phyloP scores from a whole-genome alignment of 768 basidiomycete species.

The Lactifluus echinatus region DNA sequence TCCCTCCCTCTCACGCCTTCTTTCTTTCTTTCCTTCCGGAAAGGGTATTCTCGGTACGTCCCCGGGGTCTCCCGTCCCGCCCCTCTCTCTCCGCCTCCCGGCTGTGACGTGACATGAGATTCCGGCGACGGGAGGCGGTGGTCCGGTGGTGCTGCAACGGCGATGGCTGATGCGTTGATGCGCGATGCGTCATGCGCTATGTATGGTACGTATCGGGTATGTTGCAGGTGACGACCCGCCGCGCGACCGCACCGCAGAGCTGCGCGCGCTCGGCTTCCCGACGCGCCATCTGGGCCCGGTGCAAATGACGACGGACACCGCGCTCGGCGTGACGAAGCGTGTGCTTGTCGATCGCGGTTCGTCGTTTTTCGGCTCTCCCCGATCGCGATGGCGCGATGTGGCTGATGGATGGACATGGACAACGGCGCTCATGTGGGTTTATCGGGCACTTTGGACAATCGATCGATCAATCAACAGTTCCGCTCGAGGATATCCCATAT shows the following conservation, averaged over 20 bases:
- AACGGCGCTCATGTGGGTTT: no score
- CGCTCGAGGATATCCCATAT: conserved; percentile 65
- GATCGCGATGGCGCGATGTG: no score
- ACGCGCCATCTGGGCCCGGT: conserved; percentile 74
- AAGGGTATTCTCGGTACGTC: conserved; percentile 54
- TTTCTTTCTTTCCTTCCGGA: neutral
- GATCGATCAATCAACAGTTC: no score
- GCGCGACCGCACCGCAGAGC: conserved; percentile 82
- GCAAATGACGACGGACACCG: conserved; percentile 99
- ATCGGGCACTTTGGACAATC: no score
- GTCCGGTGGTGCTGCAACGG: no score
- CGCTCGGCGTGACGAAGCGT: conserved; percentile 80
- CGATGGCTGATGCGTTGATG: no score
- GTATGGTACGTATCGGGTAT: no score
- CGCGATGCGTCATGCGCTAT: no score
- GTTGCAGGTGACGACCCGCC: conserved; percentile 87
- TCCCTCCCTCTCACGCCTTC: neutral
- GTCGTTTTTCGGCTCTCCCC: conserved; percentile 11
- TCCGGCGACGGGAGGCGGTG: no score
- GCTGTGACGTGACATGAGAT: no score
- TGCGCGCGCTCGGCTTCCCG: conserved; percentile 82
- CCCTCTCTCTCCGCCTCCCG: no score
- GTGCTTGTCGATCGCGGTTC: conserved; percentile 66
- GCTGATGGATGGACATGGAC: neutral
- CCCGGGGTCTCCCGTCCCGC: no score